Percentiles rank a stretch among this genome's conserved stretches.
phyloP scores from a whole-genome alignment of 2,329 filamentous ascomycete species.

The Colletotrichum gloeosporioides region DNA sequence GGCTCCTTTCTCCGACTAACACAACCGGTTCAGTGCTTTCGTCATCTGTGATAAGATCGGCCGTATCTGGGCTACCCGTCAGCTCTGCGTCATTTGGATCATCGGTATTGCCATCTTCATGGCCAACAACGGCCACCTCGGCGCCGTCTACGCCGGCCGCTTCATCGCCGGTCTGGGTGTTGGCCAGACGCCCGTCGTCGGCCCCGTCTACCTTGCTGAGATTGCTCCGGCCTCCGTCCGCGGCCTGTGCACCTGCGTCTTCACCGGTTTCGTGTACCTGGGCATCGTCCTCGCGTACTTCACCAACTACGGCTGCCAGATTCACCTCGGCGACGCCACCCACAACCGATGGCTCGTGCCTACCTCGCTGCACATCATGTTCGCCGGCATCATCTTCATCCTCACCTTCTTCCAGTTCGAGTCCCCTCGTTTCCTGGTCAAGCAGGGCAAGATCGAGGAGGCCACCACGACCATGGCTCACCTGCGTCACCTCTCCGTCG shows the following conservation, averaged over 20 bases:
- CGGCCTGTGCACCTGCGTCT: slow-evolving; percentile 72
- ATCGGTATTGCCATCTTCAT: slow-evolving; percentile 65
- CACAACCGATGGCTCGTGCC: slow-evolving; percentile 68
- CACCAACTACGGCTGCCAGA: slow-evolving; percentile 66
- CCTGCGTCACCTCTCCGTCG: slow-evolving; percentile 63
- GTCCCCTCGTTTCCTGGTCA: slow-evolving; percentile 75
- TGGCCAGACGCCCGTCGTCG: slow-evolving; percentile 71
- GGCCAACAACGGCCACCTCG: slow-evolving; percentile 57
- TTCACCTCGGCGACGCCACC: slow-evolving; percentile 53
- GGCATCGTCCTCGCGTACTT: slow-evolving; percentile 84
- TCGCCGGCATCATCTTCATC: slow-evolving; percentile 73
- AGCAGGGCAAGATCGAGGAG: slow-evolving; percentile 63
- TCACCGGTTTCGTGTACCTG: slow-evolving; percentile 67
- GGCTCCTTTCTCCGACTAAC: not conserved
- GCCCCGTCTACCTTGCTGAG: slow-evolving; percentile 76
- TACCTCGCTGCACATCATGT: slow-evolving; percentile 79
- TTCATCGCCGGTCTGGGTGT: slow-evolving; percentile 72
- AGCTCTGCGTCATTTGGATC: slow-evolving; percentile 63
- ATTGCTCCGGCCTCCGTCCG: slow-evolving; percentile 72
- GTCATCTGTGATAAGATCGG: slow-evolving; percentile 64
- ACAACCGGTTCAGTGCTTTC: slow-evolving; percentile 52
- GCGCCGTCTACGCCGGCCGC: slow-evolving; percentile 66
- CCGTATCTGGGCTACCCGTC: slow-evolving; percentile 66
- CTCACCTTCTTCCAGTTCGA: slow-evolving; percentile 74
- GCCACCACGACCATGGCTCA: slow-evolving; percentile 60